Conservation (phyloP, 2,329 filamentous ascomycete genomes). For the Ophiostoma sp. region DNA sequence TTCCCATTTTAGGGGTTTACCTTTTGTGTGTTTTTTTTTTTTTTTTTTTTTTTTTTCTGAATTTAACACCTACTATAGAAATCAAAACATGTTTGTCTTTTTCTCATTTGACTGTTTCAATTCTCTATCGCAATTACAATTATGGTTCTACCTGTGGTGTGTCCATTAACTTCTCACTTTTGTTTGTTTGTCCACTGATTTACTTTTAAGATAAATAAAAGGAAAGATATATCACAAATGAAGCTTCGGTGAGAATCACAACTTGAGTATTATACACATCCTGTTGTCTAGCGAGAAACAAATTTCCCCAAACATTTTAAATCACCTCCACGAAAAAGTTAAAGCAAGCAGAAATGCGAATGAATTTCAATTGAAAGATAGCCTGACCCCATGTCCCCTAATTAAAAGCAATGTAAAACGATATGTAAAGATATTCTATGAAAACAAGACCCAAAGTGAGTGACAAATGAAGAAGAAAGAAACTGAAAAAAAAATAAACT, state of each 20-base stretch:
- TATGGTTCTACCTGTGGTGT: no score
- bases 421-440: constrained; percentile 5
- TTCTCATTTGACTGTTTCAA: neutral
- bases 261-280: no score
- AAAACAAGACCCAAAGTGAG: neutral
- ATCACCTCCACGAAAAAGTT: neutral
- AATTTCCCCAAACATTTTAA: no score
- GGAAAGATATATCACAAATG: no score
- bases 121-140: neutral
- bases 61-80: neutral
- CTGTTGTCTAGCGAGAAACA: no score
- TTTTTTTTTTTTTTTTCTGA: neutral
- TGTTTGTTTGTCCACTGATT: no score
- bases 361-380: neutral
- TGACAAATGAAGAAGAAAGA: neutral
- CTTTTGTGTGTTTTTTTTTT: neutral
- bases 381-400: neutral
- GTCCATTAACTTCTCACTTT: no score
- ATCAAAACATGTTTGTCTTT: neutral
- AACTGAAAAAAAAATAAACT: neutral
- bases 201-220: no score
- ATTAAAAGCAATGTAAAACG: constrained; percentile 5
- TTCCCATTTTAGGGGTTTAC: neutral
- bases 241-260: no score
- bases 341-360: neutral